Evolutionary conservation across 2,329 filamentous ascomycete genomes (phyloP).

Genomic region (Phyllosticta paracitricarpa): DNA sequence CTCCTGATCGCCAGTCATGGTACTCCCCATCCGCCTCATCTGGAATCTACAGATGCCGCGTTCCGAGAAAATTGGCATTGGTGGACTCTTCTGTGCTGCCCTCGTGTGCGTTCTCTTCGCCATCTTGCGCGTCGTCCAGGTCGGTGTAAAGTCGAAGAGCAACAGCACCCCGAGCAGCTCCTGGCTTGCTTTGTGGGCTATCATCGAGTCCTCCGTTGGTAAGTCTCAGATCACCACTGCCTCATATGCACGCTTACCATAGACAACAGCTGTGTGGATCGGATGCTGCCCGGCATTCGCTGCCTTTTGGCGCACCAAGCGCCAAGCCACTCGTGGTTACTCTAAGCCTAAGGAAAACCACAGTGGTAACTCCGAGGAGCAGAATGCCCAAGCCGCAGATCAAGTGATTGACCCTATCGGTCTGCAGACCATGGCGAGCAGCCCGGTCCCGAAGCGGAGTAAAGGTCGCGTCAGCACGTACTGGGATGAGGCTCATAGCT

Average conservation of each 20-base stretch:
- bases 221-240: not conserved
- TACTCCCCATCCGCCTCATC: conserved; percentile 27
- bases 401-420: not conserved
- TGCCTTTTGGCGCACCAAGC: conserved; percentile 12
- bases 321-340: conserved; percentile 13
- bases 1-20: conserved; percentile 23
- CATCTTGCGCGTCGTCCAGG: conserved; percentile 23
- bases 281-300: conserved; percentile 18
- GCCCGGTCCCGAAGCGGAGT: not conserved
- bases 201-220: conserved; percentile 28
- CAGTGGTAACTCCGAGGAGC: not conserved
- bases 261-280: conserved; percentile 16
- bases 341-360: conserved; percentile 6
- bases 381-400: not conserved
- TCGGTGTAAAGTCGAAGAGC: conserved; percentile 20
- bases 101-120: conserved; percentile 20
- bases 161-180: conserved; percentile 21
- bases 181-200: conserved; percentile 29
- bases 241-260: not conserved
- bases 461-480: not conserved
- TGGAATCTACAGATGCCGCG: conserved; percentile 27
- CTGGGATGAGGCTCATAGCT: conserved; percentile 1
- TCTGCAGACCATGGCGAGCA: not conserved
- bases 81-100: conserved; percentile 18
- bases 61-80: conserved; percentile 24